Evolutionary conservation across 805 yeast genomes (phyloP), one percentile per base, ranked within the genome.

Genomic region (Candida morakotiae): DNA sequence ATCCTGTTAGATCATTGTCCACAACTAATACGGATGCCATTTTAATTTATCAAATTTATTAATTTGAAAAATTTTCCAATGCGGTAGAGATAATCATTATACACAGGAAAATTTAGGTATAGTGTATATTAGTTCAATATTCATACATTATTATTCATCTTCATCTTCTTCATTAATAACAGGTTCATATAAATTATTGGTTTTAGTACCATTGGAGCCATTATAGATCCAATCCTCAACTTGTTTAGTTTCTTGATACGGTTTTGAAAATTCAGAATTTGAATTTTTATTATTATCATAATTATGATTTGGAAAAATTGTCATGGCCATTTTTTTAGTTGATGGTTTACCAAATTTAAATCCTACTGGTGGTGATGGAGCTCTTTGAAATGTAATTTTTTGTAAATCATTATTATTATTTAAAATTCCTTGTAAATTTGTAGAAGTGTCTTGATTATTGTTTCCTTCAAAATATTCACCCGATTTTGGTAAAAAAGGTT

Each of bases 11-110:
- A 47, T 62, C 69, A 51, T 58, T 65, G 40, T 68, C 71, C 17
- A 68, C 69, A 34, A 67, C 63, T 42, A 68, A 58, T 39, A 67
- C 72, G 28, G 73, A 63, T 38, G 67, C 57, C 71, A 67, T 64
- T n/a, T n/a, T n/a, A 15, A 7, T 30, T 16, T 16, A 33, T 45
- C 3, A 19, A 5, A 25, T 15, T 23, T 10, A 17, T 23, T 3
- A 21, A 32, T 9, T 20, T 24, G 30, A 34, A 34, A 34, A 27
- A 13, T 34, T 34, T 34, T 34, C 35, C 38, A 34, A 15, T 28
- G 24, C 22, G 28, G 13, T 24, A 19, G 17, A 22, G 11, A 27
- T 3, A n/a, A 19, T 14, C n/a, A 7, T 14, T 15, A 34, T 20
- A 34, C 28, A 26, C 32, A 34, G 31, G 38, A 14, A n/a, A n/a